Conservation (phyloP, 768 basidiomycete species). For the Cystofilobasidium macerans region DNA sequence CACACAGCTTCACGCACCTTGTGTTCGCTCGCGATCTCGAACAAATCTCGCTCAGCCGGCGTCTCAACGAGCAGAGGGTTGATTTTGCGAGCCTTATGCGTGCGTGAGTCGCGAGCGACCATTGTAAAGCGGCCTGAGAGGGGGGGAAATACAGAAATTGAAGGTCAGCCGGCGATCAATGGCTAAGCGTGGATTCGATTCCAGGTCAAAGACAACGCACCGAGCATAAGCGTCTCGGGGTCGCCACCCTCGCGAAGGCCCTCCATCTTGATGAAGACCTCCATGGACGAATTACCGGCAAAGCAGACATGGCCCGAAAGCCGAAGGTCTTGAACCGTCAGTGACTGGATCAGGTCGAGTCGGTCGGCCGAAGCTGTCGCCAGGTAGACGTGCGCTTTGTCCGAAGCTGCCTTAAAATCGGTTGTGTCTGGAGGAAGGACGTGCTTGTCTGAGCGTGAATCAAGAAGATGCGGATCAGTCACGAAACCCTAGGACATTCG, state of each 20-base stretch:
- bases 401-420: conserved; percentile 10
- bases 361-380: conserved; percentile 71
- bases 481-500: too few species aligned
- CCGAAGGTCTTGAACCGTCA: conserved; percentile 51
- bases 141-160: neutral
- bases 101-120: conserved; percentile 65
- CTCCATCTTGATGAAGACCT: conserved; percentile 79
- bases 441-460: conserved; percentile 12
- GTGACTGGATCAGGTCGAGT: conserved; percentile 36
- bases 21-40: conserved; percentile 49
- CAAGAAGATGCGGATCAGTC: too few species aligned
- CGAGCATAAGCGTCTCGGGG: conserved; percentile 57
- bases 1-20: too few species aligned
- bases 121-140: conserved; percentile 72
- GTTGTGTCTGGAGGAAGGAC: conserved; percentile 5
- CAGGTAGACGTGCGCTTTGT: conserved; percentile 57
- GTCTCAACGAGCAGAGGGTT: conserved; percentile 53
- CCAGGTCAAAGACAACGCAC: conserved; percentile 36
- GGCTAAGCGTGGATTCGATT: neutral
- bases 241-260: conserved; percentile 42
- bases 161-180: neutral
- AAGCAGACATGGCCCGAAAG: conserved; percentile 72
- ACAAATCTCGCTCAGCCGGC: conserved; percentile 53
- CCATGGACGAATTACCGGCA: conserved; percentile 54
- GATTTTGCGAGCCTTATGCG: conserved; percentile 54